A percentile compares a stretch with the other conserved stretches of the same genome.
phyloP scores from a whole-genome alignment of 768 basidiomycete species.

The Hydnum rufescens region DNA sequence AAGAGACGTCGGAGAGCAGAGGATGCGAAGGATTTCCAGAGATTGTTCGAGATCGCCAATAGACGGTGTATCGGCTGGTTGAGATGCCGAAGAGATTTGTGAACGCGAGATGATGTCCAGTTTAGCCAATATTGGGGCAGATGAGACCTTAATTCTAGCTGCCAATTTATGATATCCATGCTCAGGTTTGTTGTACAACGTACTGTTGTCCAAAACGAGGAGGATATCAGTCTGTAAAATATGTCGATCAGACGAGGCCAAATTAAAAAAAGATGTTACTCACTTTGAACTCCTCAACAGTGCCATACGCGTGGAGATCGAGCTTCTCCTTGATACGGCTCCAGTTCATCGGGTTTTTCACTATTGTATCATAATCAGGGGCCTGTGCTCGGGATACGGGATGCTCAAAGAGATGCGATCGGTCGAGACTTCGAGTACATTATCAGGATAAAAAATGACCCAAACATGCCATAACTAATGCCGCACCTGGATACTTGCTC shows the following conservation, averaged over 20 bases:
- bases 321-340: slow-evolving; percentile 60
- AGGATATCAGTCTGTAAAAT: slow-evolving; percentile 47
- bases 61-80: neutral
- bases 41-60: slow-evolving; percentile 65
- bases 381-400: slow-evolving; percentile 65
- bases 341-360: slow-evolving; percentile 82
- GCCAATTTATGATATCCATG: slow-evolving; percentile 54
- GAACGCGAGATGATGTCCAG: too few relatives aligned
- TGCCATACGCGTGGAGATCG: slow-evolving; percentile 65
- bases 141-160: slow-evolving; percentile 31
- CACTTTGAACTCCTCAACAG: slow-evolving; percentile 54
- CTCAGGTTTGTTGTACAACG: slow-evolving; percentile 66
- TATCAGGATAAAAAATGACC: neutral
- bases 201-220: slow-evolving; percentile 71
- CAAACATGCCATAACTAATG: neutral
- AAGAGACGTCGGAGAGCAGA: slow-evolving; percentile 33
- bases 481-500: slow-evolving; percentile 52
- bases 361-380: slow-evolving; percentile 78
- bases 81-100: too few relatives aligned
- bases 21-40: slow-evolving; percentile 33
- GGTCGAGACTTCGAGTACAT: slow-evolving; percentile 43
- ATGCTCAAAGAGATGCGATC: slow-evolving; percentile 53
- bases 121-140: slow-evolving; percentile 22
- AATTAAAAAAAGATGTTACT: slow-evolving; percentile 3
- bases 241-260: neutral